Base-by-base conservation (phyloP, 164 flowering plant genomes). In the Warburgia ugandensis region DNA sequence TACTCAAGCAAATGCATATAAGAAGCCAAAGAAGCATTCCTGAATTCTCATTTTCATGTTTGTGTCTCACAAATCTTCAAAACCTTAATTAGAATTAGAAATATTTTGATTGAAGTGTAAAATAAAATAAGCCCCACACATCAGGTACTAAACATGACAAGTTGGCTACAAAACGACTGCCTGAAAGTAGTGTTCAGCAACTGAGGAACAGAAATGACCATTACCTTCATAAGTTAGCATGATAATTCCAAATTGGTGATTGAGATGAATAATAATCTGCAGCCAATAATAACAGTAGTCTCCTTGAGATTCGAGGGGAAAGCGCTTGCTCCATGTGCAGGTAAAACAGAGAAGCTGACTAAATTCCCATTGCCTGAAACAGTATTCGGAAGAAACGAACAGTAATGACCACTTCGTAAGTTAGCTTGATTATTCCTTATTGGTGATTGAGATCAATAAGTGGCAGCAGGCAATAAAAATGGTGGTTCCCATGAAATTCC, bases 401-500 rank as follows among this genome's bases (percentile, higher is more conserved):
- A 16, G 21, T 16, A 22, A 39, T 39, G 17, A n/a, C 7, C 0
- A 3, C 25, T 23, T 43, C 29, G 11, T 12, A 21, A 3, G 11
- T 1, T 13, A 13, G 21, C 10, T 26, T 45, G 51, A 48, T 30
- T 19, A 29, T 16, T 9, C 37, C n/a, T 19, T 8, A 32, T 19
- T 27, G 37, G 13, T 12, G 29, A 30, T 8, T 28, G 37, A 29
- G 49, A 28, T 42, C 49, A 54, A 54, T 30, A 54, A 44, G 44
- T 30, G 6, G 49, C 49, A 14, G n/a, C 28, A 4, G 48, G 39
- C 40, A 54, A 31, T 20, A 54, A 30, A 6, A 54, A 31, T 22
- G 49, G 37, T 19, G 58, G 58, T 11, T 11, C 38, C 58, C 58
- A 54, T 30, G 45, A 31, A 19, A 54, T 19, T 4, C 30, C 58